Evolutionary conservation across 257 asterid genomes (phyloP).

Genomic region (Orobanche coerulescens): DNA sequence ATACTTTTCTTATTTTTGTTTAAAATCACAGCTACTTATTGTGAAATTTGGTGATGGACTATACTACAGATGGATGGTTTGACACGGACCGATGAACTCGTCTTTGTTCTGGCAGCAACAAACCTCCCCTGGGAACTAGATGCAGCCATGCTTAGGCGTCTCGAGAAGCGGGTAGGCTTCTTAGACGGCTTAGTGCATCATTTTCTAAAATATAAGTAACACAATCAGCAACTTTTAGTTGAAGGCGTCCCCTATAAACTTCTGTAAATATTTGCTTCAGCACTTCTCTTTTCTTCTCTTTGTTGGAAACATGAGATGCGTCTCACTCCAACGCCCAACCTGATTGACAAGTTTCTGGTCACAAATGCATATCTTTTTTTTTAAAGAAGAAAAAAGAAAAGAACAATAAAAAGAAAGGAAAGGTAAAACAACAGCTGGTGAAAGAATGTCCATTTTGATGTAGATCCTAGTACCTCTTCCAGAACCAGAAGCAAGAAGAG

Average conservation of each 20-base stretch:
- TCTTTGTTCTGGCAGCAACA: slow-evolving; percentile 96
- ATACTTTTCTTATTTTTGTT: no score
- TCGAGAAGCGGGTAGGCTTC: slow-evolving; percentile 77
- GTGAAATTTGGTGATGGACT: slow-evolving; percentile 22
- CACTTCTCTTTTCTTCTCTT: background rate
- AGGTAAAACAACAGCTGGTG: background rate
- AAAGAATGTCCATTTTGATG: slow-evolving; percentile 18
- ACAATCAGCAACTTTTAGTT: background rate
- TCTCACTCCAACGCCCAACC: background rate
- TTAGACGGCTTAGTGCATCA: slow-evolving; percentile 11
- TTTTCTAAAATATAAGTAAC: background rate
- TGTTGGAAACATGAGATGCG: background rate
- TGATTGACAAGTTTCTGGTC: background rate
- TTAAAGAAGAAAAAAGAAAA: no score
- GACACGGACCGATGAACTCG: slow-evolving; percentile 87
- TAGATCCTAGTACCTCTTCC: slow-evolving; percentile 98
- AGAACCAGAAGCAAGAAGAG: slow-evolving; percentile 86
- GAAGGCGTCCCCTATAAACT: no score
- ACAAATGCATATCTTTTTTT: no score
- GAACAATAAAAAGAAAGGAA: no score
- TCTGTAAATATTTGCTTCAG: background rate
- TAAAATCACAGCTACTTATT: slow-evolving; percentile 5
- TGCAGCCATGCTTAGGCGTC: slow-evolving; percentile 99
- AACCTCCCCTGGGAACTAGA: slow-evolving; percentile 99
- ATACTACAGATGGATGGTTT: slow-evolving; percentile 97